phyloP scores from a whole-genome alignment of 768 basidiomycete genomes.

The Pisolithus albus region DNA sequence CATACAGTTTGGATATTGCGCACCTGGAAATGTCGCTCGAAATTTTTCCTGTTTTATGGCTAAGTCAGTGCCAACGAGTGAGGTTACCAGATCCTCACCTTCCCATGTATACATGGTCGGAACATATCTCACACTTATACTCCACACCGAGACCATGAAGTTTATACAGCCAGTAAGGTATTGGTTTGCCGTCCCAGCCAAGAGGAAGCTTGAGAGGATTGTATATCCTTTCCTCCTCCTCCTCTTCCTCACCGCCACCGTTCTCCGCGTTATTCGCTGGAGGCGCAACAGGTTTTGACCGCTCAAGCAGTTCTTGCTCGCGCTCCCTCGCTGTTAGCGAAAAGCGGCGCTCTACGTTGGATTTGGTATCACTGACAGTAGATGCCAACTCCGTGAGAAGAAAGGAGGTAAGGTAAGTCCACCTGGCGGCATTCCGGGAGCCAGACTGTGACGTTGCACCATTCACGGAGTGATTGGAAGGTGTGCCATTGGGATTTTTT shows the following conservation, averaged over 20 bases:
- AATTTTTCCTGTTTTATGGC: slow-evolving; percentile 67
- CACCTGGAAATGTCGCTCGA: slow-evolving; percentile 92
- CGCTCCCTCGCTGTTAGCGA: slow-evolving; percentile 97
- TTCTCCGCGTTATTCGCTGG: slow-evolving; percentile 34
- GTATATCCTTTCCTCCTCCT: slow-evolving; percentile 95
- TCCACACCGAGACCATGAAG: slow-evolving; percentile 97
- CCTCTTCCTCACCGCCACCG: slow-evolving; percentile 60
- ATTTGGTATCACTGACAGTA: slow-evolving; percentile 81
- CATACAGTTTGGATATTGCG: slow-evolving; percentile 7
- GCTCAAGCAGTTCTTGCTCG: slow-evolving; percentile 86
- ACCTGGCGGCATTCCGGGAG: slow-evolving; percentile 57
- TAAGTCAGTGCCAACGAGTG: slow-evolving; percentile 9
- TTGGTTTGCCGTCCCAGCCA: slow-evolving; percentile 98
- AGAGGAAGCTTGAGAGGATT: slow-evolving; percentile 96
- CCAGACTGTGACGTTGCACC: slow-evolving; percentile 34
- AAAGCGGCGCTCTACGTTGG: slow-evolving; percentile 93
- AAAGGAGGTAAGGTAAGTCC: slow-evolving; percentile 62
- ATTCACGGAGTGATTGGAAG: slow-evolving; percentile 29
- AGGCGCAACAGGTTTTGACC: slow-evolving; percentile 44
- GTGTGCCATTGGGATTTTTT: slow-evolving; percentile 30
- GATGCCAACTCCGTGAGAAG: slow-evolving; percentile 59
- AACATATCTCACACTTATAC: slow-evolving; percentile 96
- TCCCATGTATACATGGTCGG: slow-evolving; percentile 95
- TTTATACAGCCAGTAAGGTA: slow-evolving; percentile 98
- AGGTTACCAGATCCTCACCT: slow-evolving; percentile 38